Base-by-base conservation (phyloP, 345 rosid species). In the Hibiscus trionum region DNA sequence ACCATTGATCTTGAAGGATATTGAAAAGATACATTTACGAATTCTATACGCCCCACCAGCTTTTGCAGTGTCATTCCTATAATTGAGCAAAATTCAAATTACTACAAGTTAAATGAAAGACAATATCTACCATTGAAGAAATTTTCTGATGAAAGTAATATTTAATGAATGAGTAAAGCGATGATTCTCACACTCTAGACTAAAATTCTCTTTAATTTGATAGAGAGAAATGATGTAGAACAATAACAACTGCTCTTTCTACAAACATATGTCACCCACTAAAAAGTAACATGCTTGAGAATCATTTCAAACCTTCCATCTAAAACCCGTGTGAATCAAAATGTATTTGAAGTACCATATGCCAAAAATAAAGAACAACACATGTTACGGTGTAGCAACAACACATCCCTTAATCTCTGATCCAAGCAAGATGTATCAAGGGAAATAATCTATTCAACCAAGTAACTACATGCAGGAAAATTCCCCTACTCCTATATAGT, bases 1-100 rank as follows among this genome's bases (percentile, higher is more conserved):
- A 90, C 96, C 84, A 61, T 84, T 62, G 53, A 79, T 80, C 98
- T 84, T 60, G 93, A 84, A 70, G 91, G 80, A 80, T 93, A 93
- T 78, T 70, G 70, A 72, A 93, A 93, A 35, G 91, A 85, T n/a
- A 88, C 84, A 77, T 90, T 72, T 52, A 77, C 79, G 50, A 93
- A 90, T 70, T 90, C 88, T 26, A 93, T 74, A 62, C 67, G 82
- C 60, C 96, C 96, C 73, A 75, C 72, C 77, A 87, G 80, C 83
- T 79, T 82, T 66, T 84, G 91, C 77, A 90, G 73, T 66, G 78
- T 84, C 64, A 58, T 78, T 57, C 93, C 97, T 92, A 83, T 66
- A 73, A 69, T 50, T 80, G 29, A 75, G 35, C 66, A 75, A 44
- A 27, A 78, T 57, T 61, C 39, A 65, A 57, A 46, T 44, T 68